A percentile compares a stretch with the other conserved stretches of the same genome.
Conservation (phyloP, 2,329 filamentous ascomycete genomes). For the Calonectria montana region DNA sequence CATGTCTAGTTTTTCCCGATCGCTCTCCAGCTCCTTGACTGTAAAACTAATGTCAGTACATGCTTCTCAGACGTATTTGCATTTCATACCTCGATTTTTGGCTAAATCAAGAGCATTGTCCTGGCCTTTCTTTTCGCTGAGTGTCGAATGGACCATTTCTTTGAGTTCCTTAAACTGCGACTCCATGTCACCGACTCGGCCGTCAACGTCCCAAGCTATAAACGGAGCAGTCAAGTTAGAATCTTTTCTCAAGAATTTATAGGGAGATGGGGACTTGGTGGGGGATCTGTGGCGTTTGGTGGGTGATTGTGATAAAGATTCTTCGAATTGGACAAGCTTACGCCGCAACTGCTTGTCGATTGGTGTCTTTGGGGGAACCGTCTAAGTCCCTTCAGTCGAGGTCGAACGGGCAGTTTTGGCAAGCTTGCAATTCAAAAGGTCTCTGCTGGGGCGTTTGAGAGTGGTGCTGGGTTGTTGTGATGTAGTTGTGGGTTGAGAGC, state of each 20-base stretch:
- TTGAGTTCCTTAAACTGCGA: constrained; percentile 77
- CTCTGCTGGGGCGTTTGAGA: constrained; percentile 41
- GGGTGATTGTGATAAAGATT: constrained; percentile 44
- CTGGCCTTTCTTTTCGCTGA: constrained; percentile 74
- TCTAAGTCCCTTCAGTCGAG: constrained; percentile 45
- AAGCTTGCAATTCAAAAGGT: constrained; percentile 30
- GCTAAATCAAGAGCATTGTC: constrained; percentile 81
- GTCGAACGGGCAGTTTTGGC: constrained; percentile 22
- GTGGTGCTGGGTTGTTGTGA: constrained; percentile 42
- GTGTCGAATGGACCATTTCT: constrained; percentile 76
- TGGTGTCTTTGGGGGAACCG: constrained; percentile 49
- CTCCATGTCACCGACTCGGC: constrained; percentile 81
- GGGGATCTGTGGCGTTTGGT: constrained; percentile 52
- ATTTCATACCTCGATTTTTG: constrained; percentile 76
- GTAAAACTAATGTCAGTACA: background rate
- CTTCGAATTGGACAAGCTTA: constrained; percentile 48
- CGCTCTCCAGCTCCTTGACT: constrained; percentile 63
- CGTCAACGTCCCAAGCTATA: constrained; percentile 83
- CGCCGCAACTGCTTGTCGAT: constrained; percentile 43
- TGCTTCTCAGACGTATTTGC: rapidly evolving
- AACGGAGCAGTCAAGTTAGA: constrained; percentile 74
- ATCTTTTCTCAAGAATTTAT: constrained; percentile 71
- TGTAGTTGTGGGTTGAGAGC: constrained; percentile 37
- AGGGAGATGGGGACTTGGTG: constrained; percentile 56
- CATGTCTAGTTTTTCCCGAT: constrained; percentile 58